A percentile compares a stretch with the other conserved stretches of the same genome.
phyloP scores from a whole-genome alignment of 495 filamentous ascomycete genomes.

The Xylaria bambusicola region DNA sequence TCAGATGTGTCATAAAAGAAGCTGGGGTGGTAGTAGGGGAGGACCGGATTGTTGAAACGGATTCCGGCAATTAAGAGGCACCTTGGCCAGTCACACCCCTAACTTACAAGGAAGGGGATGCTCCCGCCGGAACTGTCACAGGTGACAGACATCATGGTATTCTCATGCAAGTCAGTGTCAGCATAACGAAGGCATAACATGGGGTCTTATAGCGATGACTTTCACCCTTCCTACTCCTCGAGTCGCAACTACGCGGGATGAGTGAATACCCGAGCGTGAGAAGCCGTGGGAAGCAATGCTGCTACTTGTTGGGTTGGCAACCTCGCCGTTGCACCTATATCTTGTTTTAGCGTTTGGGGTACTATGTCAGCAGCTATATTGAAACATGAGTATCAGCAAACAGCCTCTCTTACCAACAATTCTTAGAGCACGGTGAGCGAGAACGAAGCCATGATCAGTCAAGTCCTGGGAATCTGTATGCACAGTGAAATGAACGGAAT shows the following conservation, averaged over 20 bases:
- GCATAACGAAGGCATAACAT: neutral
- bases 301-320: too few relatives aligned
- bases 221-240: conserved; percentile 10
- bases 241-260: conserved; percentile 9
- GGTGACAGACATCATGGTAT: conserved; percentile 9
- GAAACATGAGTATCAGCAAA: too few relatives aligned
- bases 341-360: too few relatives aligned
- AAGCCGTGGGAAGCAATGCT: too few relatives aligned
- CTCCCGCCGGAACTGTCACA: conserved; percentile 12
- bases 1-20: neutral
- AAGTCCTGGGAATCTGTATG: too few relatives aligned
- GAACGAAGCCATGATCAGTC: too few relatives aligned
- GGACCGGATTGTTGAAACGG: neutral
- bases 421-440: too few relatives aligned
- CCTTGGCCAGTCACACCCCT: neutral
- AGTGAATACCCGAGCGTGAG: conserved; percentile 1
- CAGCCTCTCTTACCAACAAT: too few relatives aligned
- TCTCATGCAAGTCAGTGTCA: neutral
- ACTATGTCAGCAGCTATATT: too few relatives aligned
- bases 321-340: neutral
- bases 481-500: too few relatives aligned
- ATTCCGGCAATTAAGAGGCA: conserved; percentile 3
- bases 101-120: neutral
- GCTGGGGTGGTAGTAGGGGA: neutral
- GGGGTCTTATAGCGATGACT: neutral